Conservation (phyloP, 768 basidiomycete species). For the Candolleomyces eurysporus region DNA sequence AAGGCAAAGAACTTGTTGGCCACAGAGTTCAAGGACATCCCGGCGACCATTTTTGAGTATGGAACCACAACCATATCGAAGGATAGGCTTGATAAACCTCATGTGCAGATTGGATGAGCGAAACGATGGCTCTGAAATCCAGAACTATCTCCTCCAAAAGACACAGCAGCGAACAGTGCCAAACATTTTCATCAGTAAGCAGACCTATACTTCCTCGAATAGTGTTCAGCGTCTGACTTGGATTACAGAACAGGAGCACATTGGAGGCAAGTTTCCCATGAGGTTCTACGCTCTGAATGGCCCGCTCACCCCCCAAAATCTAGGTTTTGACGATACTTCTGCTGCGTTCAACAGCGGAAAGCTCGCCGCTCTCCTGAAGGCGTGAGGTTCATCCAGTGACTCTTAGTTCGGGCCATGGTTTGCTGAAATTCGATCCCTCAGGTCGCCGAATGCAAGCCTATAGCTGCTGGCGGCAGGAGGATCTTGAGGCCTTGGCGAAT, state of each 20-base stretch:
- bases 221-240: background rate
- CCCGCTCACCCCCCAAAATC: background rate
- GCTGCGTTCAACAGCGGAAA: slow-evolving; percentile 28
- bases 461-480: background rate
- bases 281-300: background rate
- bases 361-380: slow-evolving; percentile 26
- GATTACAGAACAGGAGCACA: slow-evolving; percentile 44
- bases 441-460: slow-evolving; percentile 1
- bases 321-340: slow-evolving; percentile 39
- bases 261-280: slow-evolving; percentile 44
- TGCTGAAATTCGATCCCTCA: slow-evolving; percentile 2
- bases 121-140: slow-evolving; percentile 61
- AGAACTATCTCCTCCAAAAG: slow-evolving; percentile 60
- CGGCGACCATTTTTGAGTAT: slow-evolving; percentile 47
- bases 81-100: background rate
- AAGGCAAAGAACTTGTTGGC: slow-evolving; percentile 47
- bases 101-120: slow-evolving; percentile 52
- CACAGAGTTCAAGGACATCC: slow-evolving; percentile 34
- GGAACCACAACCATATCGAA: slow-evolving; percentile 12
- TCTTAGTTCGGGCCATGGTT: background rate
- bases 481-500: no score
- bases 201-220: background rate
- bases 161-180: slow-evolving; percentile 74
- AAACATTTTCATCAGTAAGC: slow-evolving; percentile 73
- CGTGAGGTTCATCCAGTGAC: slow-evolving; percentile 20